Percentiles rank a stretch among this genome's conserved stretches.
These are phyloP conservation scores for Colletotrichum spinosum DNA, from an alignment of 2,329 filamentous ascomycete genomes.

Conservation along the genomic window DNA sequence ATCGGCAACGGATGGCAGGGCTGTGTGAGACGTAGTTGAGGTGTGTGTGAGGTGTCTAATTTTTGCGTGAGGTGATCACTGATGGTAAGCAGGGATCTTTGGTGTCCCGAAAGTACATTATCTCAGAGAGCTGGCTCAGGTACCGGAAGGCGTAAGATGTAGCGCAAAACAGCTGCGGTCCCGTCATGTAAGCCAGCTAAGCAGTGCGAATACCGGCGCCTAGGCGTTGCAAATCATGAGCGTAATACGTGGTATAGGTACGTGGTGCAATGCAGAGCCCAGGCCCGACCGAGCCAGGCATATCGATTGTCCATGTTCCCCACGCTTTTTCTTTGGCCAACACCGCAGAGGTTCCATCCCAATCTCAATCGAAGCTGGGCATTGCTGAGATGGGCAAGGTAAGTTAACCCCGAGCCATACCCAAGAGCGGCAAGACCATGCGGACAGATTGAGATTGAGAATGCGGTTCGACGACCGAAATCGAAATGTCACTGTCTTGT, in stretches of 20 bases:
- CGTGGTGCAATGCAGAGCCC: too few relatives aligned
- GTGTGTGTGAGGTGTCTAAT: conserved; percentile 7
- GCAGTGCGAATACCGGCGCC: too few relatives aligned
- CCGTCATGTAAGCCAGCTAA: too few relatives aligned
- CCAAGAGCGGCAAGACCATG: conserved; percentile 27
- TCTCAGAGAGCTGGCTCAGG: conserved; percentile 20
- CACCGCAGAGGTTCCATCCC: conserved; percentile 5
- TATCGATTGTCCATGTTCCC: too few relatives aligned
- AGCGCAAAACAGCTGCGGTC: too few relatives aligned
- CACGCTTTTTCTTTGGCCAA: too few relatives aligned
- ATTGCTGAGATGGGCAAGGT: conserved; percentile 10
- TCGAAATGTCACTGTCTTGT: too few relatives aligned
- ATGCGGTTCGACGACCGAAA: too few relatives aligned
- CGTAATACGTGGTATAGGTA: too few relatives aligned
- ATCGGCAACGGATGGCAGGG: conserved; percentile 28
- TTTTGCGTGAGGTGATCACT: conserved; percentile 27
- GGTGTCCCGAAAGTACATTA: conserved; percentile 15
- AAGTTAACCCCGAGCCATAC: conserved; percentile 22
- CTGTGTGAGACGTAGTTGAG: conserved; percentile 19
- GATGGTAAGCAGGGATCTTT: conserved; percentile 35
- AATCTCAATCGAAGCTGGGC: conserved; percentile 1
- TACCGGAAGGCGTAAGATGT: too few relatives aligned
- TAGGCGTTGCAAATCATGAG: too few relatives aligned
- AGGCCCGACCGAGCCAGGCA: too few relatives aligned
- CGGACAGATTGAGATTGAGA: conserved; percentile 9